Conservation (phyloP, 805 yeast species). For the Kuraishia hungarica region DNA sequence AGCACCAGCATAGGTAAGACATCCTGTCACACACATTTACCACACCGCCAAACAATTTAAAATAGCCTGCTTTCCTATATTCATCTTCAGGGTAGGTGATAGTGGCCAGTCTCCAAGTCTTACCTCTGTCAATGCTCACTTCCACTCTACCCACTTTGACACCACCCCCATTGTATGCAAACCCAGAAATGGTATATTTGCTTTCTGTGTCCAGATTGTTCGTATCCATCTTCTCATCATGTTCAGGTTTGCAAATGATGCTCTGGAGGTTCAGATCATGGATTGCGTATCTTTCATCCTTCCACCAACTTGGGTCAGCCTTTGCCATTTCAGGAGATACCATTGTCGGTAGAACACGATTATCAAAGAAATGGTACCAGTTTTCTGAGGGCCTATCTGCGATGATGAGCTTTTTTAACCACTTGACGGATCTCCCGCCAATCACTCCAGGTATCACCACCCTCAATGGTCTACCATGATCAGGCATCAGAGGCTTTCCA, state of each 20-base stretch:
- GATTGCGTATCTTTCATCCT: conserved; percentile 27
- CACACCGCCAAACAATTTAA: conserved; percentile 22
- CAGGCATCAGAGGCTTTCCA: conserved; percentile 24
- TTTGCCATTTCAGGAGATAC: conserved; percentile 25
- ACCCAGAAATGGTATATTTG: conserved; percentile 19
- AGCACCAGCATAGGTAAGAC: conserved; percentile 26
- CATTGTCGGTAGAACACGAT: conserved; percentile 26
- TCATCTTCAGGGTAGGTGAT: conserved; percentile 25
- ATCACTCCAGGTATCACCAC: conserved; percentile 28
- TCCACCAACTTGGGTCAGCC: conserved; percentile 25
- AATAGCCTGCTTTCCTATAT: conserved; percentile 21
- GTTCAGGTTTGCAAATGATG: conserved; percentile 23
- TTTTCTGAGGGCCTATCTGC: conserved; percentile 23
- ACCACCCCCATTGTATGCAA: conserved; percentile 29
- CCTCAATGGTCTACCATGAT: conserved; percentile 27
- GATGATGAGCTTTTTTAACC: conserved; percentile 21
- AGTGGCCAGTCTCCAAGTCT: conserved; percentile 19
- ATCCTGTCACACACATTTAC: conserved; percentile 24
- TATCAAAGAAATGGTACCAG: conserved; percentile 28
- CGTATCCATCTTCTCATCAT: conserved; percentile 14
- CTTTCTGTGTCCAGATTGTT: conserved; percentile 6
- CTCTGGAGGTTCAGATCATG: conserved; percentile 26
- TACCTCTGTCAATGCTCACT: conserved; percentile 22
- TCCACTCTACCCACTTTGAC: conserved; percentile 24
- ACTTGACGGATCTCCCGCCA: conserved; percentile 30